These are phyloP conservation scores for Salvia sclarea DNA, from an alignment of 305 asterid species.

Conservation along the genomic window DNA sequence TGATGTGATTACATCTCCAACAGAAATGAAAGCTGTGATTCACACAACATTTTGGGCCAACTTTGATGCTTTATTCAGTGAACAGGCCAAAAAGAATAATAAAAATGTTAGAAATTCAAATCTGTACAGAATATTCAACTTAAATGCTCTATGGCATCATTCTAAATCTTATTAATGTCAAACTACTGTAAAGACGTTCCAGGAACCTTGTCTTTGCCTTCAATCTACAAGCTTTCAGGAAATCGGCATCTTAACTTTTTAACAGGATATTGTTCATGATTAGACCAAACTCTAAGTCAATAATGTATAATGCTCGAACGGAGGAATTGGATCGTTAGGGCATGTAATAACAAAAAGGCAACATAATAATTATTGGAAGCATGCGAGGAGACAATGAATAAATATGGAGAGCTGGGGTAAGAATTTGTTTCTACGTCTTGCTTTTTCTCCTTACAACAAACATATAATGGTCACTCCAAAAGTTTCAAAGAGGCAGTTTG, in stretches of 20 bases:
- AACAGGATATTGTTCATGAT: background rate
- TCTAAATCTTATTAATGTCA: conserved; percentile 10
- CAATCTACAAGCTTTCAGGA: conserved; percentile 16
- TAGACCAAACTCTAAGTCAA: background rate
- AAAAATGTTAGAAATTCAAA: background rate
- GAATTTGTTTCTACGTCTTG: background rate
- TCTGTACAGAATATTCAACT: conserved; percentile 1
- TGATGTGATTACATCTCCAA: conserved; percentile 3
- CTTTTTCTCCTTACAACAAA: conserved; percentile 18
- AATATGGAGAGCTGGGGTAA: background rate
- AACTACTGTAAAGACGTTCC: background rate
- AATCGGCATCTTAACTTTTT: background rate
- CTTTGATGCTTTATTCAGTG: conserved; percentile 1
- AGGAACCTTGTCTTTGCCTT: background rate
- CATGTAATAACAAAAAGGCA: conserved; percentile 8
- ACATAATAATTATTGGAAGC: conserved; percentile 7
- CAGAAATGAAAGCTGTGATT: conserved; percentile 16
- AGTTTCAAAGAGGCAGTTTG: background rate
- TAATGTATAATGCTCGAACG: background rate
- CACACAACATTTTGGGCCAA: conserved; percentile 11
- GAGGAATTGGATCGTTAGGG: background rate
- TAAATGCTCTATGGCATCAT: conserved; percentile 1
- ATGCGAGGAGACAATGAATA: background rate
- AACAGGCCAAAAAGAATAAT: background rate
- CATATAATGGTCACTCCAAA: conserved; percentile 22